Base-by-base conservation (phyloP, 495 filamentous ascomycete species). In the Talaromyces borbonicus region DNA sequence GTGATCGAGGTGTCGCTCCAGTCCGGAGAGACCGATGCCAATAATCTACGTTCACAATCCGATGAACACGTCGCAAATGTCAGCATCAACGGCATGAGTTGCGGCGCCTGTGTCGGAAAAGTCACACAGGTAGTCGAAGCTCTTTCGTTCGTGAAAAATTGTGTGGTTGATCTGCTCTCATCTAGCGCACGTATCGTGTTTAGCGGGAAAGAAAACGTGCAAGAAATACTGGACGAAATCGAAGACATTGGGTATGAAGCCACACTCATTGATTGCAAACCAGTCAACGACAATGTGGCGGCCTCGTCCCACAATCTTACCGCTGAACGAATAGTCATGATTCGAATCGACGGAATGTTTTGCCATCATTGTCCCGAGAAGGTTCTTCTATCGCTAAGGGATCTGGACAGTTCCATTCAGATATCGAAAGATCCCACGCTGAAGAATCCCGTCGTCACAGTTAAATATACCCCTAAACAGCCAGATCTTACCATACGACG, bases 1-100 rank as follows among this genome's bases (percentile, higher is more conserved):
- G 27, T 68, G 1, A 60, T 66, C 29, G 36, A 58, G 19, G 55
- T 79, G 18, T 54, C 14, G 27, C 24, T 6, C 25, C 40, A 22
- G n/a, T n/a, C n/a, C n/a, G n/a, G n/a, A n/a, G 26, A 41, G 2
- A 38, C 37, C 12, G 20, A 20, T 0, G 0, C 68, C 19, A 24
- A 16, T n/a, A 29, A 44, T 43, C 5, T 1, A 8, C 24, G 26
- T 20, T 16, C 46, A 14, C 15, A 2, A 7, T 25, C 46, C 15
- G 26, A 56, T 26, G 40, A 7, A 24, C 76, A 73, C 64, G 62
- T 67, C 36, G 84, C 75, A 2, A 78, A 80, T 2, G 69, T 87
- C 49, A 76, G 82, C 5, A 80, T 95, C 43, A 79, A 73, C 19
- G 87, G 87, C 11, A 92, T 95, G 85, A 92, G 84, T 5, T 95